Evolutionary conservation across 179 eudicot genomes (phyloP), one percentile per base, ranked within the genome.

Genomic region (Silene noctiflora): DNA sequence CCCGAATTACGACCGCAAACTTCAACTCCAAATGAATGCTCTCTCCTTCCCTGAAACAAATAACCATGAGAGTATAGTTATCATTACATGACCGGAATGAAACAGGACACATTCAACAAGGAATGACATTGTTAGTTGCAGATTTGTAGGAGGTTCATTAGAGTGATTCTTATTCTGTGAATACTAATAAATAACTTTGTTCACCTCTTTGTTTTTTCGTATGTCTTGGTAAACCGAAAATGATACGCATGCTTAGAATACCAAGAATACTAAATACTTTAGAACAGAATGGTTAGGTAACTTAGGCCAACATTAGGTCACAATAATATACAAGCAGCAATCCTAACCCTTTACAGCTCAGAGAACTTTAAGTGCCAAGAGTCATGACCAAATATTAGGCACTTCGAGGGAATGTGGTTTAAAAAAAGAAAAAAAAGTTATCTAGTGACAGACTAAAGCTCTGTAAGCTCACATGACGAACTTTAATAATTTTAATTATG

Each of bases 11-110:
- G 62, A 70, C 61, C 82, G 61, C 64, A 63, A 80, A 76, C 83
- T 80, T 75, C 71, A 46, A 75, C 79, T 76, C 78, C 79, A 75
- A 75, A 24, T 71, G 79, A 80, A 80, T 76, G 56, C 53, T 55
- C 55, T 74, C 69, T 75, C 83, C 79, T 75, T 61, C 72, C 79
- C 83, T 80, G 83, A 71, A 75, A 63, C 33, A 55, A 64, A 46
- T 29, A 61, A 10, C 39, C 35, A 69, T 17, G 64, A 59, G 25
- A 31, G 76, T 39, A 66, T 13, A 72, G 56, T 65, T 72, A 20
- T 62, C 6, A 16, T 13, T 29, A 35, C 3, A 4, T 29, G 6
- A 31, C 20, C 35, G 69, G n/a, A 2, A 13, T 66, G 46, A n/a
- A 31, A 66, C 42, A 12, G 7, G 22, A 2, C 21, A 9, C 39